These are phyloP conservation scores for Tuctoria greenei DNA, from an alignment of 176 grass and related monocot genomes.

Conservation along the genomic window DNA sequence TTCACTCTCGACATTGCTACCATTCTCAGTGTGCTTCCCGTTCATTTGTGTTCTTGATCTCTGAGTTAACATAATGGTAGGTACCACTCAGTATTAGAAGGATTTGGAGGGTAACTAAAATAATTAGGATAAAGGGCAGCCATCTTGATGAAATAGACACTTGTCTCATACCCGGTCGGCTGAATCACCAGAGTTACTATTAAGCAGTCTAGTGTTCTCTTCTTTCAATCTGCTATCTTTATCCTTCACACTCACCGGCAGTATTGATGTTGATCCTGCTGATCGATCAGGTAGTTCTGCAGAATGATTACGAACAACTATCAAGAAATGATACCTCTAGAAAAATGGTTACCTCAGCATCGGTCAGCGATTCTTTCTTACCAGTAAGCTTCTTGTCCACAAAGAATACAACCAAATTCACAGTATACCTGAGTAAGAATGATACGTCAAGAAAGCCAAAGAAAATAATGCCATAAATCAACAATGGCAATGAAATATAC, in stretches of 20 bases:
- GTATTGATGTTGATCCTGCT: conserved; percentile 43
- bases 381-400: conserved; percentile 78
- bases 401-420: conserved; percentile 92
- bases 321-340: neutral
- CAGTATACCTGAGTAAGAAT: conserved; percentile 63
- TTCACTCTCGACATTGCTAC: conserved; percentile 37
- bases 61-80: conserved; percentile 26
- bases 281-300: conserved; percentile 86
- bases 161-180: conserved; percentile 62
- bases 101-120: neutral
- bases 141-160: neutral
- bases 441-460: conserved; percentile 7
- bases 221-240: conserved; percentile 73
- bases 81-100: conserved; percentile 5
- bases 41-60: conserved; percentile 71
- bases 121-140: neutral
- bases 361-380: conserved; percentile 11
- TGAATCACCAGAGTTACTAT: conserved; percentile 61
- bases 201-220: conserved; percentile 56
- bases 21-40: conserved; percentile 52
- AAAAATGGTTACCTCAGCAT: neutral
- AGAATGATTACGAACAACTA: neutral
- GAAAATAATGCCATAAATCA: neutral
- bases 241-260: conserved; percentile 69
- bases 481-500: conserved; percentile 2